Evolutionary conservation across 2,329 filamentous ascomycete genomes (phyloP).

Genomic region (Ophiocordyceps camponoti-rufipedis): DNA sequence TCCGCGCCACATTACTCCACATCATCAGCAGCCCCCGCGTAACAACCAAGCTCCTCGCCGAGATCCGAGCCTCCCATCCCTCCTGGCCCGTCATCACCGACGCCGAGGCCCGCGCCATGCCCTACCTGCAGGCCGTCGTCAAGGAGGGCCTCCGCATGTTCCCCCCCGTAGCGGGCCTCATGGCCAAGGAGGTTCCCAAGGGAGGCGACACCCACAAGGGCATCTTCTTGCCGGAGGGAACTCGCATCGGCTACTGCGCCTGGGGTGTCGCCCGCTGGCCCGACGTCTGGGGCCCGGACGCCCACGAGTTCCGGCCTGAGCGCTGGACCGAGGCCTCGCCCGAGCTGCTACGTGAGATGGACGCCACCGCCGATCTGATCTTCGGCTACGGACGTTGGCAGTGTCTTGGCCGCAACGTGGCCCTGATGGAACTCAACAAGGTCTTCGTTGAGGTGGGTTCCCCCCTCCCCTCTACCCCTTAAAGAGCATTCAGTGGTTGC

Average conservation of each 20-base stretch:
- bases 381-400: conserved; percentile 20
- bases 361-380: conserved; percentile 17
- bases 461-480: background rate
- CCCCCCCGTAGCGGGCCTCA: conserved; percentile 16
- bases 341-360: conserved; percentile 15
- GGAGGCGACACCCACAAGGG: conserved; percentile 15
- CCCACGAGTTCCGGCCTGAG: conserved; percentile 15
- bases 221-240: conserved; percentile 13
- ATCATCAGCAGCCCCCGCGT: conserved; percentile 30
- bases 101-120: conserved; percentile 15
- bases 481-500: background rate
- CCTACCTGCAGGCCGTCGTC: conserved; percentile 30
- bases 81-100: conserved; percentile 11
- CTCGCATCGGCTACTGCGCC: conserved; percentile 13
- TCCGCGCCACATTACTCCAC: conserved; percentile 33
- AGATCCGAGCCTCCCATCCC: conserved; percentile 6
- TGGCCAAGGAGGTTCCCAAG: conserved; percentile 15
- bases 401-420: conserved; percentile 19
- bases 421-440: conserved; percentile 20
- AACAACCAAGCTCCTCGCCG: conserved; percentile 21
- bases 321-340: conserved; percentile 17
- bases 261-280: conserved; percentile 16
- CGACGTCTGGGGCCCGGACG: conserved; percentile 17
- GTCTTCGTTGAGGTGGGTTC: conserved; percentile 20
- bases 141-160: conserved; percentile 24